Percentiles rank a stretch among this genome's conserved stretches.
Conservation (phyloP, 2,329 filamentous ascomycete species). For the Colletotrichum karsti region DNA sequence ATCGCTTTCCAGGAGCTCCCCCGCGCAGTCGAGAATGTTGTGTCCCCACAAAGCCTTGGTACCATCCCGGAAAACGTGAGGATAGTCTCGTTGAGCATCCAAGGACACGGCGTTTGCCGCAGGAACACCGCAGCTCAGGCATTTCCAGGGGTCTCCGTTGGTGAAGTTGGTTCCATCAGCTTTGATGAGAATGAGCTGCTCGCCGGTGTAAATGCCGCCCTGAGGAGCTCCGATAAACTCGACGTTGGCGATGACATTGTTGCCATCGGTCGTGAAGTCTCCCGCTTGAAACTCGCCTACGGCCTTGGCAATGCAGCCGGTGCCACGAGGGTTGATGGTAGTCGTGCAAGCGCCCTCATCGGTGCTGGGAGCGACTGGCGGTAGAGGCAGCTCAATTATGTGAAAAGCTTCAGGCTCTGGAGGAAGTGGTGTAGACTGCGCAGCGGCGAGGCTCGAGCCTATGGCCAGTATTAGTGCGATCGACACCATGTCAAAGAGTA, state of each 20-base stretch:
- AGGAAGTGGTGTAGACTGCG: slow-evolving; percentile 30
- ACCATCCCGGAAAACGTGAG: slow-evolving; percentile 50
- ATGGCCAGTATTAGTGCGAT: too few relatives aligned
- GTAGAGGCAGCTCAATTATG: slow-evolving; percentile 44
- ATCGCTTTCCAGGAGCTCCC: slow-evolving; percentile 39
- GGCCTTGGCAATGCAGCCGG: slow-evolving; percentile 45
- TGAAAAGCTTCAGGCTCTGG: slow-evolving; percentile 42
- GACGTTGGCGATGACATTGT: slow-evolving; percentile 47
- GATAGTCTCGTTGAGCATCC: slow-evolving; percentile 43
- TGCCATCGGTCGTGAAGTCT: slow-evolving; percentile 49
- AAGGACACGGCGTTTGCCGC: slow-evolving; percentile 37
- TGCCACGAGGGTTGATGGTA: slow-evolving; percentile 41
- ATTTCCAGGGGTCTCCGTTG: slow-evolving; percentile 56
- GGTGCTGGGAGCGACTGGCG: slow-evolving; percentile 39
- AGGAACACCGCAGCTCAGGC: slow-evolving; percentile 52
- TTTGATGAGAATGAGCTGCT: slow-evolving; percentile 52
- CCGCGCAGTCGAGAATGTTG: slow-evolving; percentile 47
- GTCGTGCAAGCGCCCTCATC: slow-evolving; percentile 40
- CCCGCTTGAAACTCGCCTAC: slow-evolving; percentile 15
- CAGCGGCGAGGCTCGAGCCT: not conserved
- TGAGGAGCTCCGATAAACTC: slow-evolving; percentile 51
- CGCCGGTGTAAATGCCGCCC: slow-evolving; percentile 48
- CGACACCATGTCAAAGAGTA: too few relatives aligned
- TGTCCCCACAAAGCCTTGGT: slow-evolving; percentile 42
- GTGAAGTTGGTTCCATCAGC: slow-evolving; percentile 47